Conservation (phyloP, 2,329 filamentous ascomycete species). For the Paraphaeosphaeria minitans region DNA sequence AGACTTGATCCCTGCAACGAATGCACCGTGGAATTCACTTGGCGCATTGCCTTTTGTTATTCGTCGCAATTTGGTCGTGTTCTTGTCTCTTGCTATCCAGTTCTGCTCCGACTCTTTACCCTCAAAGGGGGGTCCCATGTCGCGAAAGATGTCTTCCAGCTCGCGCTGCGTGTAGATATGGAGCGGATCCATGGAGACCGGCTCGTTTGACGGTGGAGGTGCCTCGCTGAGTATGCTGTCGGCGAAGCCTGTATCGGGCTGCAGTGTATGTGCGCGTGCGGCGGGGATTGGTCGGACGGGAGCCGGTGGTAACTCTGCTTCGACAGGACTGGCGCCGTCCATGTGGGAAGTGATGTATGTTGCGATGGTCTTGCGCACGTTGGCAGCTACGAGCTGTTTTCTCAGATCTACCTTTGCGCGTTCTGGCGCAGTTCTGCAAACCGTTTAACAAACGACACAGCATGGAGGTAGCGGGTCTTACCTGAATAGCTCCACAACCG, state of each 20-base stretch:
- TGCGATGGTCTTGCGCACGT: slow-evolving; percentile 85
- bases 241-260: slow-evolving; percentile 52
- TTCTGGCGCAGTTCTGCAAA: slow-evolving; percentile 71
- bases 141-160: slow-evolving; percentile 82
- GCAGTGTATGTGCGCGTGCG: slow-evolving; percentile 42
- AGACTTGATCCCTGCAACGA: slow-evolving; percentile 71
- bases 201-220: slow-evolving; percentile 63
- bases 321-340: slow-evolving; percentile 62
- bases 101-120: slow-evolving; percentile 90
- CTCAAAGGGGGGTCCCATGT: slow-evolving; percentile 82
- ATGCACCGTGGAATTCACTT: slow-evolving; percentile 73
- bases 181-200: slow-evolving; percentile 75
- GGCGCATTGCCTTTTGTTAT: slow-evolving; percentile 84
- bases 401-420: slow-evolving; percentile 88
- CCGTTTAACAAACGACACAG: slow-evolving; percentile 23
- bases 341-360: slow-evolving; percentile 80
- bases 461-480: slow-evolving; percentile 44
- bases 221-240: slow-evolving; percentile 58
- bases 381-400: slow-evolving; percentile 80
- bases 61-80: slow-evolving; percentile 73
- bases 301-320: slow-evolving; percentile 35
- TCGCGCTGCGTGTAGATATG: slow-evolving; percentile 85
- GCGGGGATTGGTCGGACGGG: slow-evolving; percentile 32
- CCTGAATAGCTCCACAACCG: slow-evolving; percentile 86
- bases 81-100: slow-evolving; percentile 86